Evolutionary conservation across 2,329 filamentous ascomycete species (phyloP).

Genomic region (Fusarium sp.): DNA sequence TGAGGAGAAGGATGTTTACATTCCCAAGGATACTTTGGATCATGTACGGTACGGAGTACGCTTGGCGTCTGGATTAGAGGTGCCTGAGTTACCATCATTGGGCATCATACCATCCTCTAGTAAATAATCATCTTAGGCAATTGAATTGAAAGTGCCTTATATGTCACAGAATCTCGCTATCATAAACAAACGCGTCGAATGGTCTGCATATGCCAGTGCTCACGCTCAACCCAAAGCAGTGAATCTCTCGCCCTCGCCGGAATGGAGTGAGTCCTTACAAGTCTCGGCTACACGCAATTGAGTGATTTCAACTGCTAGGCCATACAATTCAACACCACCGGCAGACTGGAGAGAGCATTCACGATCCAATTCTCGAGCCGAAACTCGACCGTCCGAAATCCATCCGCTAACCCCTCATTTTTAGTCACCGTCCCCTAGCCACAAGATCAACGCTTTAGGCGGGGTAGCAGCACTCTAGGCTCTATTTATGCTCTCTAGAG

Average conservation of each 20-base stretch:
- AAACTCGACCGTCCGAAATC: neutral
- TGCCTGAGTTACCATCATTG: neutral
- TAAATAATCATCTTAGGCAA: neutral
- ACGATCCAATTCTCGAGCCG: neutral
- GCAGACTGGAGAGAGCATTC: neutral
- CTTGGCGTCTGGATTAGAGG: slow-evolving; percentile 7
- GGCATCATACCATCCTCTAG: neutral
- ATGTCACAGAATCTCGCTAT: too few species aligned
- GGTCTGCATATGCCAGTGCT: too few species aligned
- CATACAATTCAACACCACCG: neutral
- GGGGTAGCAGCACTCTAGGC: neutral
- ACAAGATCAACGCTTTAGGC: neutral
- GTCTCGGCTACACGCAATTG: too few species aligned
- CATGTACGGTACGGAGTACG: slow-evolving; percentile 20
- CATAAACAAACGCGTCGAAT: too few species aligned
- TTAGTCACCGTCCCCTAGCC: neutral
- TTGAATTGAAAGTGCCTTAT: too few species aligned
- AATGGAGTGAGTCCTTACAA: too few species aligned
- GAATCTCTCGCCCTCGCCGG: too few species aligned
- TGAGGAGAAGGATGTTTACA: slow-evolving; percentile 17
- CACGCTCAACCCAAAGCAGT: too few species aligned
- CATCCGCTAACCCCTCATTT: neutral
- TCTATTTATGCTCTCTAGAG: neutral
- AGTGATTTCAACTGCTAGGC: rapidly evolving
- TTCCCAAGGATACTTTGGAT: slow-evolving; percentile 28